A percentile compares a stretch with the other conserved stretches of the same genome.
Evolutionary conservation across 306 rosid species (phyloP).

Genomic region (Quillaja saponaria): DNA sequence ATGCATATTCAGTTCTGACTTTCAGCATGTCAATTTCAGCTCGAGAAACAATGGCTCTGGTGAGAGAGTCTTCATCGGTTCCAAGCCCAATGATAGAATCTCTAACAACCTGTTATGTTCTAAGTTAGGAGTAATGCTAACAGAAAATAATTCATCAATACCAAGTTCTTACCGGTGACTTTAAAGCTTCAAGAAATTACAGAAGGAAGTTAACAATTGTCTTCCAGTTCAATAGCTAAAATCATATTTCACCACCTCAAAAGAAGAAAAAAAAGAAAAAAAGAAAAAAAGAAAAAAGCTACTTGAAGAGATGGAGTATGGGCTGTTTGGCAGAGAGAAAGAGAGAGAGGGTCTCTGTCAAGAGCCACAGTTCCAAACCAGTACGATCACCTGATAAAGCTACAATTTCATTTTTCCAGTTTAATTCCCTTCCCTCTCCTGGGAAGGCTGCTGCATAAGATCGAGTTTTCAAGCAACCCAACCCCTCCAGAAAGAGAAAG

Average conservation of each 20-base stretch:
- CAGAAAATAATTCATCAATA: too few species aligned
- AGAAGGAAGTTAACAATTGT: not conserved
- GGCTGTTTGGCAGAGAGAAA: not conserved
- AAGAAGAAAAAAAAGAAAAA: too few species aligned
- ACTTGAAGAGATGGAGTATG: too few species aligned
- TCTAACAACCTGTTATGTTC: slow-evolving; percentile 58
- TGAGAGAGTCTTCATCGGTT: slow-evolving; percentile 84
- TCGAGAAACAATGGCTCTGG: slow-evolving; percentile 74
- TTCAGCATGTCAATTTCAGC: slow-evolving; percentile 72
- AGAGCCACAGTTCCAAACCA: not conserved
- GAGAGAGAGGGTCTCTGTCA: not conserved
- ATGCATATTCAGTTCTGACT: slow-evolving; percentile 60
- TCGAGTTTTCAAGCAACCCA: too few species aligned
- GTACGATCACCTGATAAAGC: too few species aligned
- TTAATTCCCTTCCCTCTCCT: too few species aligned
- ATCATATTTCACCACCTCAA: not conserved
- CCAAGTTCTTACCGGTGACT: too few species aligned
- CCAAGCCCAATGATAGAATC: slow-evolving; percentile 73
- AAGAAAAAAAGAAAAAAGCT: too few species aligned
- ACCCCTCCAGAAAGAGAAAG: too few species aligned
- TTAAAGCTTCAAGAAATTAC: too few species aligned
- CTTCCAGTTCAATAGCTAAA: not conserved
- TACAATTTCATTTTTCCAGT: too few species aligned
- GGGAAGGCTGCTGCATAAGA: not conserved
- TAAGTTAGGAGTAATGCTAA: not conserved